Percentiles rank a stretch among this genome's conserved stretches.
Evolutionary conservation across 495 filamentous ascomycete genomes (phyloP).

Genomic region (Aspergillus kassunensis): DNA sequence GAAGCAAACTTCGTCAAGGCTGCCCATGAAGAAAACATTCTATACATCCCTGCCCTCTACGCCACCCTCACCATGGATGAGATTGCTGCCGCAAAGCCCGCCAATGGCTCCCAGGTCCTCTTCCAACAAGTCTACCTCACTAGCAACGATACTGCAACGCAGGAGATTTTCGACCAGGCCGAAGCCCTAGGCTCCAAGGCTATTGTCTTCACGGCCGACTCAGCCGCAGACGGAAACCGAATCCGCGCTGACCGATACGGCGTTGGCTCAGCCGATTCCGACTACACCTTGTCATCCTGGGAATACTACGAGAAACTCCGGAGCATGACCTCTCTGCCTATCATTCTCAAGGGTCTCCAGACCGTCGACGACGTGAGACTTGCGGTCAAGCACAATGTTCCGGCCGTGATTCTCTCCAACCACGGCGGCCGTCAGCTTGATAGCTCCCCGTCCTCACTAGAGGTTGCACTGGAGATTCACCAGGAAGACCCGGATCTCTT

Average conservation of each 20-base stretch:
- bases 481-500: slow-evolving; percentile 37
- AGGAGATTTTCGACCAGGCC: slow-evolving; percentile 26
- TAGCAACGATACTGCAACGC: slow-evolving; percentile 30
- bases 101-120: slow-evolving; percentile 14
- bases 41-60: slow-evolving; percentile 25
- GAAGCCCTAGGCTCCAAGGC: slow-evolving; percentile 31
- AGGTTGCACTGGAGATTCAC: slow-evolving; percentile 12
- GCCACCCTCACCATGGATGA: slow-evolving; percentile 11
- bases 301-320: slow-evolving; percentile 15
- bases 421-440: slow-evolving; percentile 19
- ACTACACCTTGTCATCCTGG: slow-evolving; percentile 8
- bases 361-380: slow-evolving; percentile 36
- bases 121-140: slow-evolving; percentile 38
- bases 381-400: slow-evolving; percentile 24
- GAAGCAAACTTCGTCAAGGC: slow-evolving; percentile 34
- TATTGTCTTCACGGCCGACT: slow-evolving; percentile 38
- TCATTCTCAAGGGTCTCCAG: slow-evolving; percentile 42
- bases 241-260: slow-evolving; percentile 30
- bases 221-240: slow-evolving; percentile 33
- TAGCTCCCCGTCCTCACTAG: background rate
- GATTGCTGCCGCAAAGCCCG: slow-evolving; percentile 12
- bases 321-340: slow-evolving; percentile 33
- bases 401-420: slow-evolving; percentile 17
- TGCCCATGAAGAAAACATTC: slow-evolving; percentile 29
- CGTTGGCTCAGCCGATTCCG: slow-evolving; percentile 6